Conservation (phyloP, 1,284 basidiomycete species). For the Pseudozyma hubeiensis region DNA sequence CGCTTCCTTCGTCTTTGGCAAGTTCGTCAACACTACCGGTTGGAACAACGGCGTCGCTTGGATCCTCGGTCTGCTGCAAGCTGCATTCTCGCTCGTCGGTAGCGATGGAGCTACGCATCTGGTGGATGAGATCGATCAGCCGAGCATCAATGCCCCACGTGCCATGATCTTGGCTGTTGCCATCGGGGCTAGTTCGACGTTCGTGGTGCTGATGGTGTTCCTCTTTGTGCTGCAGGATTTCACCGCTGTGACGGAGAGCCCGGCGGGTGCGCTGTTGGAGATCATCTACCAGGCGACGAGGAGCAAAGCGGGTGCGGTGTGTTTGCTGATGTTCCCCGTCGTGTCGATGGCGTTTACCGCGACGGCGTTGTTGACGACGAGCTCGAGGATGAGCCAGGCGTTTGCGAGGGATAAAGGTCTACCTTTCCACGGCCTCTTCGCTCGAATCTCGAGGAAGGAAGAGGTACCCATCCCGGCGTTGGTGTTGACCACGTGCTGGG, state of each 20-base stretch:
- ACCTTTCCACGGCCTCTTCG: slow-evolving; percentile 74
- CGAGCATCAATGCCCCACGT: slow-evolving; percentile 74
- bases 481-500: slow-evolving; percentile 73
- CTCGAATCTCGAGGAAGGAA: slow-evolving; percentile 71
- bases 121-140: slow-evolving; percentile 77
- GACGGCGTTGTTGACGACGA: slow-evolving; percentile 70
- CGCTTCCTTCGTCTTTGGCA: slow-evolving; percentile 70
- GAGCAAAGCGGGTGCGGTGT: slow-evolving; percentile 76
- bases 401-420: slow-evolving; percentile 79
- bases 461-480: slow-evolving; percentile 71
- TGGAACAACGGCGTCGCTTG: slow-evolving; percentile 71
- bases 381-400: slow-evolving; percentile 77
- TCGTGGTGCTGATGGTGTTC: slow-evolving; percentile 78
- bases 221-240: slow-evolving; percentile 77
- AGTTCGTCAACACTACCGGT: slow-evolving; percentile 70
- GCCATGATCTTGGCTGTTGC: slow-evolving; percentile 76
- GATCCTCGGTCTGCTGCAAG: slow-evolving; percentile 71
- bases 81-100: slow-evolving; percentile 69
- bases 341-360: slow-evolving; percentile 68
- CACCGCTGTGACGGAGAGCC: slow-evolving; percentile 71
- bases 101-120: slow-evolving; percentile 66
- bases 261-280: slow-evolving; percentile 76
- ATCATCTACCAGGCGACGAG: slow-evolving; percentile 77
- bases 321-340: slow-evolving; percentile 71
- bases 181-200: slow-evolving; percentile 74